Conservation (phyloP, 2,329 filamentous ascomycete species). For the Ciborinia camelliae region DNA sequence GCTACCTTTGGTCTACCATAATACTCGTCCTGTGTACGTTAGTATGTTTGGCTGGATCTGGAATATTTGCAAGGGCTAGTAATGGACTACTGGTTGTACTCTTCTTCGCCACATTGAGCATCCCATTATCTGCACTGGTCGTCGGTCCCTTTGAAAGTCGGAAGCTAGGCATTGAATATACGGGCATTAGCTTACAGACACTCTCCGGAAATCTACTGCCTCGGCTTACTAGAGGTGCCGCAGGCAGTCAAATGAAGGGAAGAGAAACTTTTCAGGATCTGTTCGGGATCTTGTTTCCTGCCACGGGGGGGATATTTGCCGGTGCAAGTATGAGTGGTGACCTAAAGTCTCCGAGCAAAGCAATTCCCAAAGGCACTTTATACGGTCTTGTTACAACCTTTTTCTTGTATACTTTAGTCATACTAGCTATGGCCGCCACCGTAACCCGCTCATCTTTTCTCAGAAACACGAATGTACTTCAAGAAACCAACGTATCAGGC, state of each 20-base stretch:
- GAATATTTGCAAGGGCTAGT: conserved; percentile 75
- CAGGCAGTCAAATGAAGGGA: conserved; percentile 58
- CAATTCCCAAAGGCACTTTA: conserved; percentile 81
- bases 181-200: conserved; percentile 68
- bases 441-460: conserved; percentile 73
- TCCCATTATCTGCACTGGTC: conserved; percentile 73
- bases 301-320: conserved; percentile 56
- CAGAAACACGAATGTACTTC: conserved; percentile 67
- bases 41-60: conserved; percentile 75
- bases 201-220: conserved; percentile 73
- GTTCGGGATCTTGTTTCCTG: conserved; percentile 82
- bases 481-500: conserved; percentile 74
- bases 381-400: conserved; percentile 76
- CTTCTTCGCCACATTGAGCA: conserved; percentile 71
- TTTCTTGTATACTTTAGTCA: conserved; percentile 69
- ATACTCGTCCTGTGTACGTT: conserved; percentile 68
- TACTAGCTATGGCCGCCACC: conserved; percentile 73
- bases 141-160: conserved; percentile 64
- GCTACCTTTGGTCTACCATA: conserved; percentile 71
- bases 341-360: conserved; percentile 74
- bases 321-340: conserved; percentile 92
- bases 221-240: conserved; percentile 57
- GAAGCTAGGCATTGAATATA: conserved; percentile 67
- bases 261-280: conserved; percentile 73
- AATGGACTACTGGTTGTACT: conserved; percentile 72